phyloP scores from a whole-genome alignment of 2,329 filamentous ascomycete genomes.

The Trichophyton benhamiae region DNA sequence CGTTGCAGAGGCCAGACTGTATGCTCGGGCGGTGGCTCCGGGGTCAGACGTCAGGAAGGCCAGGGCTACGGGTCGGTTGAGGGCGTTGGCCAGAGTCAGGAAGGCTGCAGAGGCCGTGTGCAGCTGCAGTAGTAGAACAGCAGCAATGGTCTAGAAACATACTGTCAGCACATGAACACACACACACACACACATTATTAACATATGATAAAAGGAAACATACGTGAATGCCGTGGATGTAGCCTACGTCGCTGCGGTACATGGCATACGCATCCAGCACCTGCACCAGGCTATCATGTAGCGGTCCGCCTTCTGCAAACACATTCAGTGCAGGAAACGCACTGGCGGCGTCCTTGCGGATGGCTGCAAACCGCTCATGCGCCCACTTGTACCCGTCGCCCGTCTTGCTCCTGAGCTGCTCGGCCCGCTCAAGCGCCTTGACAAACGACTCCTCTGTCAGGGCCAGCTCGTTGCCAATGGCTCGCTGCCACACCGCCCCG shows the following conservation, averaged over 20 bases:
- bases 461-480: slow-evolving; percentile 49
- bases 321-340: slow-evolving; percentile 48
- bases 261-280: slow-evolving; percentile 51
- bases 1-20: slow-evolving; percentile 43
- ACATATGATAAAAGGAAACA: slow-evolving; percentile 14
- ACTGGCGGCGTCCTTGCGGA: slow-evolving; percentile 41
- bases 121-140: slow-evolving; percentile 46
- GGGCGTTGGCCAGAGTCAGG: slow-evolving; percentile 46
- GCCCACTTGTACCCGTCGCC: slow-evolving; percentile 31
- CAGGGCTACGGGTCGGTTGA: slow-evolving; percentile 49
- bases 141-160: slow-evolving; percentile 39
- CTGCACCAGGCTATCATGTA: slow-evolving; percentile 45
- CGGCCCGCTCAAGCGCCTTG: slow-evolving; percentile 45
- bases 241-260: slow-evolving; percentile 52
- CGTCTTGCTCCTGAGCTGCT: slow-evolving; percentile 34
- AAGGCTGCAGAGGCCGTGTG: slow-evolving; percentile 43
- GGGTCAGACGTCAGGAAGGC: slow-evolving; percentile 49
- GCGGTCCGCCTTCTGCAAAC: slow-evolving; percentile 42
- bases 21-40: slow-evolving; percentile 43
- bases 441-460: slow-evolving; percentile 44
- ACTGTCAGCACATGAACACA: slow-evolving; percentile 2
- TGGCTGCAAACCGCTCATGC: slow-evolving; percentile 42
- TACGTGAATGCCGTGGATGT: slow-evolving; percentile 46
- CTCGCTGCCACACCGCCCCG: slow-evolving; percentile 47
- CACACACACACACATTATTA: background rate